Conservation (phyloP, 1,284 basidiomycete species). For the Waitea zeae region DNA sequence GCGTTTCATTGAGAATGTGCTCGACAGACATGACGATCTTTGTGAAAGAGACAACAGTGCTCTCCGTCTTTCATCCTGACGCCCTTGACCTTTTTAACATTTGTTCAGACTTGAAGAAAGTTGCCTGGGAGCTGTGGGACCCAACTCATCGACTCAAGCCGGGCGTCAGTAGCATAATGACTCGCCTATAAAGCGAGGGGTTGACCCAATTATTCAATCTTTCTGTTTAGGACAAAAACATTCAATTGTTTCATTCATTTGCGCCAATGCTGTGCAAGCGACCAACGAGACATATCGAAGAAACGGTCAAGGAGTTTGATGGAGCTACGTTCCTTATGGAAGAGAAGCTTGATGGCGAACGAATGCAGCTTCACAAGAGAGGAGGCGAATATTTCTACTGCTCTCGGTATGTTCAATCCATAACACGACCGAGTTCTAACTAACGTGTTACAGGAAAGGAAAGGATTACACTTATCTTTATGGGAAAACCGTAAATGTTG, state of each 20-base stretch:
- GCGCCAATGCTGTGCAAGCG: conserved; percentile 88
- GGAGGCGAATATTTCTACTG: conserved; percentile 84
- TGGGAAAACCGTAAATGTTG: conserved; percentile 61
- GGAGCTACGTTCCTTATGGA: conserved; percentile 70
- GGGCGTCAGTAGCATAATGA: conserved; percentile 36
- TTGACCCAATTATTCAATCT: too few species aligned
- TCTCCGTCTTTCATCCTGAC: conserved; percentile 79
- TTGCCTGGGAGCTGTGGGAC: conserved; percentile 70
- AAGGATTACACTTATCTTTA: conserved; percentile 92
- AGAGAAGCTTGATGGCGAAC: conserved; percentile 90
- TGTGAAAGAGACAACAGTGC: conserved; percentile 78
- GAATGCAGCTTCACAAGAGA: conserved; percentile 85
- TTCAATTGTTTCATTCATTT: conserved; percentile 72
- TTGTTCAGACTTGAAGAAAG: conserved; percentile 85
- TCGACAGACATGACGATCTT: conserved; percentile 61
- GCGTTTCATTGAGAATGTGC: not conserved
- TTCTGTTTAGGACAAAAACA: conserved; percentile 50
- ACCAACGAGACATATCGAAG: conserved; percentile 60
- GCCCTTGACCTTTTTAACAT: conserved; percentile 86
- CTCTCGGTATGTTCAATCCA: conserved; percentile 44
- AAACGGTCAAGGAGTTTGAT: conserved; percentile 71
- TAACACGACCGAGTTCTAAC: not conserved
- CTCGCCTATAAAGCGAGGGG: too few species aligned
- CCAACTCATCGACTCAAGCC: conserved; percentile 41
- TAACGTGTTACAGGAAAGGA: conserved; percentile 45